phyloP scores from a whole-genome alignment of 805 yeast species.

The Wickerhamiella siamensis region DNA sequence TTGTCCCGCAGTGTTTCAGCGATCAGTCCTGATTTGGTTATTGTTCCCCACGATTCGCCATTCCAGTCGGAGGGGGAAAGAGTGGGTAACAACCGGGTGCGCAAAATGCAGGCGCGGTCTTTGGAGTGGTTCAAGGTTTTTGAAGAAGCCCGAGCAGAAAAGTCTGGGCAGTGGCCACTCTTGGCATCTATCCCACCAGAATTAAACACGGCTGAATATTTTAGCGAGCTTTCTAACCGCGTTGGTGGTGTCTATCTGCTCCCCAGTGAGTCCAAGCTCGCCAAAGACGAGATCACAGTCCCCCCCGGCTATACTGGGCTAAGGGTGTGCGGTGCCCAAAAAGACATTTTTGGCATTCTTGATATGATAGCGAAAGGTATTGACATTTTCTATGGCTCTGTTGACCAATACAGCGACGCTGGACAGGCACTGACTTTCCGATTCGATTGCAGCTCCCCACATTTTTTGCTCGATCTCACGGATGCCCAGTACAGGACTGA shows the following conservation, averaged over 20 bases:
- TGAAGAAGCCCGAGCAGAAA: conserved; percentile 2
- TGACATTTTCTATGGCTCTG: conserved; percentile 25
- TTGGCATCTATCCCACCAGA: conserved; percentile 25
- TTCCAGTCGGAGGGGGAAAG: conserved; percentile 19
- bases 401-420: conserved; percentile 22
- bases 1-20: conserved; percentile 14
- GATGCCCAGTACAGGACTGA: conserved; percentile 22
- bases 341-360: conserved; percentile 16
- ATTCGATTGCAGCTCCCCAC: conserved; percentile 14
- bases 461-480: conserved; percentile 22
- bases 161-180: conserved; percentile 7
- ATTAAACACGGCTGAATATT: conserved; percentile 9
- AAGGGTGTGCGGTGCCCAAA: conserved; percentile 5
- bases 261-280: not conserved
- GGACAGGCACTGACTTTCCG: conserved; percentile 27
- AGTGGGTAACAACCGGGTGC: conserved; percentile 26
- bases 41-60: conserved; percentile 25
- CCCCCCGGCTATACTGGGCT: conserved; percentile 4
- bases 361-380: conserved; percentile 21
- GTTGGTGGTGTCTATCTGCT: conserved; percentile 10
- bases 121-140: conserved; percentile 23
- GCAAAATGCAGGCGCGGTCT: conserved; percentile 26
- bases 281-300: not conserved
- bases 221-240: conserved; percentile 10
- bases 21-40: conserved; percentile 23